A percentile compares a stretch with the other conserved stretches of the same genome.
These are phyloP conservation scores for Monoraphidium neglectum DNA, from an alignment of 139 green algal species.

Conservation along the genomic window DNA sequence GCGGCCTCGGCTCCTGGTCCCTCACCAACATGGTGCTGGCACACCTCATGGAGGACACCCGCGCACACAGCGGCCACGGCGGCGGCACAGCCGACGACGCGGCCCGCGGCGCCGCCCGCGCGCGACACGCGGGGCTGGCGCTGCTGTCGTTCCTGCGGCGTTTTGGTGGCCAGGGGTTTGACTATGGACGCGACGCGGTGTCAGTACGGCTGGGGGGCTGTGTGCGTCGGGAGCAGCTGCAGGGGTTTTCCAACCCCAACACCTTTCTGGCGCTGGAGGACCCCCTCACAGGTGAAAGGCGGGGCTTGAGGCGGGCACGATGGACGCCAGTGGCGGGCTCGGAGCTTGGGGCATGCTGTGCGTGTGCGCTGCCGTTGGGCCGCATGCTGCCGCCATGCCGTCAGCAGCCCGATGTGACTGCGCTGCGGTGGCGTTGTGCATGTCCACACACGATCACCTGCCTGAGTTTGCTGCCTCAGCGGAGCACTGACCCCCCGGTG, in stretches of 20 bases:
- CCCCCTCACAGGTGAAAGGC: conserved; percentile 14
- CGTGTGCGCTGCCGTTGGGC: too few species aligned
- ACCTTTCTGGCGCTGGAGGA: conserved; percentile 18
- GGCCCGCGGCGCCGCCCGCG: background rate
- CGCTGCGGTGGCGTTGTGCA: too few species aligned
- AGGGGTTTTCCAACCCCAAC: background rate
- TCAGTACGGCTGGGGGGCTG: conserved; percentile 13
- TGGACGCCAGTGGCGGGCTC: too few species aligned
- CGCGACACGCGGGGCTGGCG: conserved; percentile 1
- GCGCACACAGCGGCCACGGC: too few species aligned
- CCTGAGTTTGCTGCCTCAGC: too few species aligned
- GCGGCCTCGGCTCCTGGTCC: conserved; percentile 25
- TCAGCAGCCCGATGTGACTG: too few species aligned
- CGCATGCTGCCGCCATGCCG: too few species aligned
- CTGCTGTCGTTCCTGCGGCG: conserved; percentile 28
- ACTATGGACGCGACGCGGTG: conserved; percentile 10
- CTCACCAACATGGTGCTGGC: conserved; percentile 22
- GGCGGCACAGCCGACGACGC: too few species aligned
- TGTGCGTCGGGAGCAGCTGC: background rate
- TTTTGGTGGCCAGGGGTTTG: conserved; percentile 9
- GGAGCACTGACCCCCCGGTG: too few species aligned
- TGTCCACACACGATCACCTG: too few species aligned
- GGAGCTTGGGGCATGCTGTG: too few species aligned
- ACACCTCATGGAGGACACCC: too few species aligned
- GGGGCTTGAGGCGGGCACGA: background rate